A percentile compares a stretch with the other conserved stretches of the same genome.
Evolutionary conservation across 495 filamentous ascomycete genomes (phyloP).

Genomic region (Niebla homalea): DNA sequence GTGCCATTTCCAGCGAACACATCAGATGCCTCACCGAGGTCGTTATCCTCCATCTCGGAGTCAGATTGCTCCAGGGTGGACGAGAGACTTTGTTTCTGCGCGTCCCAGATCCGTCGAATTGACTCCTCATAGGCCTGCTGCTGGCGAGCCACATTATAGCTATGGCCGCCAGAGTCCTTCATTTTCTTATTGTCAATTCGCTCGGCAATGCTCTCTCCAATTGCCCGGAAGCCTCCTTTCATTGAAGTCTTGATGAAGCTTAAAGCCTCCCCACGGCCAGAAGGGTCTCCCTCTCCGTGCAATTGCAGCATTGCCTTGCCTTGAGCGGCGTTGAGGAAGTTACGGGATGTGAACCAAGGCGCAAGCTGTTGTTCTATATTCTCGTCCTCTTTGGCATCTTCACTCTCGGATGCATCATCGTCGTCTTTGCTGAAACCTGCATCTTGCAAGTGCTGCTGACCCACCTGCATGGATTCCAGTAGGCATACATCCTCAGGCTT

Average conservation of each 20-base stretch:
- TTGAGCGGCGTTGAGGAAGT: slow-evolving; percentile 83
- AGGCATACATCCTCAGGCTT: slow-evolving; percentile 91
- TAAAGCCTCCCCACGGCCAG: slow-evolving; percentile 82
- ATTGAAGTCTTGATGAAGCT: slow-evolving; percentile 94
- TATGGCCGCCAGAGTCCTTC: slow-evolving; percentile 86
- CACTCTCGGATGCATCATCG: slow-evolving; percentile 57
- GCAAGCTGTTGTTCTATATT: slow-evolving; percentile 80
- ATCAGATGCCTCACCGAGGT: slow-evolving; percentile 39
- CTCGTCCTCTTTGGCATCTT: slow-evolving; percentile 51
- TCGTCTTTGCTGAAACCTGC: slow-evolving; percentile 68
- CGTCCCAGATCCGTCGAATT: slow-evolving; percentile 79
- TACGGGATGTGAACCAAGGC: slow-evolving; percentile 88
- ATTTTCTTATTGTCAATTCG: slow-evolving; percentile 69
- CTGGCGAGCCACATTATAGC: slow-evolving; percentile 91
- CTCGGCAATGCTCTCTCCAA: slow-evolving; percentile 76
- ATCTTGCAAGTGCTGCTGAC: slow-evolving; percentile 69
- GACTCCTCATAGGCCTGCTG: slow-evolving; percentile 78
- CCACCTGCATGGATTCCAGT: slow-evolving; percentile 93
- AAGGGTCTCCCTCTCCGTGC: slow-evolving; percentile 91
- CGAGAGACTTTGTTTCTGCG: slow-evolving; percentile 66
- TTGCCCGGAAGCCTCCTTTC: slow-evolving; percentile 92
- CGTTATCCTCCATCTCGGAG: slow-evolving; percentile 53
- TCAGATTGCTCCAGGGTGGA: slow-evolving; percentile 50
- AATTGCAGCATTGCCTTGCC: slow-evolving; percentile 95
- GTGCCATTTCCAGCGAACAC: slow-evolving; percentile 35